Conservation (phyloP, 176 grass and related monocot species). For the Tillandsia fasciculata region DNA sequence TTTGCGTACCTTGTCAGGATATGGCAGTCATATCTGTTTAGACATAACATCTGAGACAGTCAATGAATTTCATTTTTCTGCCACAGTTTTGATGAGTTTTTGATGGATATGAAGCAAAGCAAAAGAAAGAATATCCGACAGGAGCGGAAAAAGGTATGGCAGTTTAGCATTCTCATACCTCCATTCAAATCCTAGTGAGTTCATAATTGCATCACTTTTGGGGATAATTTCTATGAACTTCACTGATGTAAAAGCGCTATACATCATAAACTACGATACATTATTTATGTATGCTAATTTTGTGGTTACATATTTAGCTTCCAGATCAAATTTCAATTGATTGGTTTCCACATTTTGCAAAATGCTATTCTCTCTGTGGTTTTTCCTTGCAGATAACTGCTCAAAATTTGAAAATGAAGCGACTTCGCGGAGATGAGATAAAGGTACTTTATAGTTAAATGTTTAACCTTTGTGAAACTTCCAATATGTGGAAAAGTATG, state of each 20-base stretch:
- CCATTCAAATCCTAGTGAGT: not conserved
- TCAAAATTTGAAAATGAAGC: conserved; percentile 91
- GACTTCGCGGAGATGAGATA: conserved; percentile 75
- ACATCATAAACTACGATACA: conserved; percentile 1
- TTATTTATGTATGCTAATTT: not conserved
- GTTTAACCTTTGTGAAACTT: not conserved
- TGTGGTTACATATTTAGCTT: not conserved
- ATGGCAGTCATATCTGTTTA: not conserved
- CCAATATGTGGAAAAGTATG: too few species aligned
- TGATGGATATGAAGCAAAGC: conserved; percentile 94
- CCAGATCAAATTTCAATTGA: not conserved
- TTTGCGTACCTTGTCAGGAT: too few species aligned
- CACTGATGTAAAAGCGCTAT: too few species aligned
- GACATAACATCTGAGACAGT: conserved; percentile 2
- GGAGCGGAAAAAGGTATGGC: conserved; percentile 84
- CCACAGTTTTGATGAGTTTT: conserved; percentile 90
- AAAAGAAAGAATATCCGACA: conserved; percentile 87
- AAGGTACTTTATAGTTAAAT: conserved; percentile 36
- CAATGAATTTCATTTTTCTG: conserved; percentile 20
- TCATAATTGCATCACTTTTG: not conserved
- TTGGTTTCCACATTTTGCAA: not conserved
- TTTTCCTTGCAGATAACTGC: conserved; percentile 47
- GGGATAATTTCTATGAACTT: too few species aligned
- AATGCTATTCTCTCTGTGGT: conserved; percentile 1
- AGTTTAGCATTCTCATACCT: not conserved